Conservation (phyloP, 306 rosid species). For the Morella rubra region DNA sequence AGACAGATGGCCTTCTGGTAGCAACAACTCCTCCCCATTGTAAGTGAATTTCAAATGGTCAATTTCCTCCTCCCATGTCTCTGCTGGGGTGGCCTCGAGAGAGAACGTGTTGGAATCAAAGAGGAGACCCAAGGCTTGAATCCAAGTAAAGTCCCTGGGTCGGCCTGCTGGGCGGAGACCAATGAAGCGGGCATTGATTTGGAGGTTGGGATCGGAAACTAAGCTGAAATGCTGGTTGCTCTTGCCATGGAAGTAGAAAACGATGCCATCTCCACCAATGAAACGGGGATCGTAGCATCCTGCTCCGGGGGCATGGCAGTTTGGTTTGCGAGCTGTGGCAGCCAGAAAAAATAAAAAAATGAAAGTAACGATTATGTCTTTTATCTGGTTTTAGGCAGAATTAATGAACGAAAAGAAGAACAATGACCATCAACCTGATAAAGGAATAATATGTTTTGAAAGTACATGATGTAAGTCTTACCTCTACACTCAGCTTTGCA, state of each 20-base stretch:
- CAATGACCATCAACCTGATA: neutral
- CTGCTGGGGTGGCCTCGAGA: constrained; percentile 32
- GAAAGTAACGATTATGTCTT: neutral
- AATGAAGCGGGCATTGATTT: constrained; percentile 48
- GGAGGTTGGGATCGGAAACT: constrained; percentile 39
- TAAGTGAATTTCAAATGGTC: constrained; percentile 36
- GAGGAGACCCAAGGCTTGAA: constrained; percentile 42
- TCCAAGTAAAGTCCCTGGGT: constrained; percentile 40
- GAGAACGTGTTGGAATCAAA: constrained; percentile 35
- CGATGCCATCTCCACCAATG: constrained; percentile 52
- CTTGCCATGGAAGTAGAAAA: constrained; percentile 53
- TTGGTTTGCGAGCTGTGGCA: constrained; percentile 36
- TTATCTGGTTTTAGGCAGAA: too few relatives aligned
- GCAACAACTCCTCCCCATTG: constrained; percentile 19
- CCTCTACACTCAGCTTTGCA: constrained; percentile 41
- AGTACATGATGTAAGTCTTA: constrained; percentile 7
- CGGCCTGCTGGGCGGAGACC: constrained; percentile 40
- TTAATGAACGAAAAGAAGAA: neutral
- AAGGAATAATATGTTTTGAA: neutral
- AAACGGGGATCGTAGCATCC: constrained; percentile 51
- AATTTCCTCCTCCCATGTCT: constrained; percentile 29
- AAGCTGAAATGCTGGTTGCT: constrained; percentile 38
- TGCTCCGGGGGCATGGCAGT: constrained; percentile 55
- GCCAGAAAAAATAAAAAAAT: neutral
- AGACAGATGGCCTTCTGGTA: constrained; percentile 34